Evolutionary conservation across 148 eudicot species (phyloP), one percentile per base, ranked within the genome.

Genomic region (Nepenthes gracilis): DNA sequence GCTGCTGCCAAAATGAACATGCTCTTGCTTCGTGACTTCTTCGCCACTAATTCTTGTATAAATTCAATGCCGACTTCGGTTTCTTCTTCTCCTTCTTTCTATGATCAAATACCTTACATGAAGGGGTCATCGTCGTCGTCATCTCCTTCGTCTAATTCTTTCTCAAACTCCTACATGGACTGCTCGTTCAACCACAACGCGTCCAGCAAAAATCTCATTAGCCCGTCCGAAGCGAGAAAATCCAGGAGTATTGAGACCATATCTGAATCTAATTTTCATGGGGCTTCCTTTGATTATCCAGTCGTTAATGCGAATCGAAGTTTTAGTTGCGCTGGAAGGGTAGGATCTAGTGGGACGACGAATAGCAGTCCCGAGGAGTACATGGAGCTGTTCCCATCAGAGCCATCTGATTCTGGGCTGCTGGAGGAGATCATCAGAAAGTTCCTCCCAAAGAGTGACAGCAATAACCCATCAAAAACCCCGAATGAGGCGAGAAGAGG

Each of bases 401-500:
- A 84, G 63, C 70, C 69, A 43, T 59, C 77, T 2, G 72, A 74
- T 72, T 80, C 89, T 1, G 89, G 89, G 3, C 51, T 80, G 14
- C 45, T 84, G 40, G 68, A 81, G n/a, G 85, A 84, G 54, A 70
- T 74, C 15, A 14, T 81, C 2, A 43, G 62, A 13, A 82, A 82
- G 35, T 84, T 81, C 48, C 81, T 67, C 70, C 89, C 85, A 0
- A 84, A 78, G 36, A 54, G 54, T 69, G 23, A 23, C 23, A 23
- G 23, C 23, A 23, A 23, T 23, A 23, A 23, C 23, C 23, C 23
- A 23, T 23, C 23, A 23, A 23, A 23, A 23, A 0, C 43, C n/a
- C 54, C 36, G 36, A 47, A 53, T 33, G 60, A 63, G 64, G 38
- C 37, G 14, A 33, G 1, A 47, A 63, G 8, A 55, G 67, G 49